phyloP scores from a whole-genome alignment of 2,329 filamentous ascomycete species.

The Epichloe gansuensis region DNA sequence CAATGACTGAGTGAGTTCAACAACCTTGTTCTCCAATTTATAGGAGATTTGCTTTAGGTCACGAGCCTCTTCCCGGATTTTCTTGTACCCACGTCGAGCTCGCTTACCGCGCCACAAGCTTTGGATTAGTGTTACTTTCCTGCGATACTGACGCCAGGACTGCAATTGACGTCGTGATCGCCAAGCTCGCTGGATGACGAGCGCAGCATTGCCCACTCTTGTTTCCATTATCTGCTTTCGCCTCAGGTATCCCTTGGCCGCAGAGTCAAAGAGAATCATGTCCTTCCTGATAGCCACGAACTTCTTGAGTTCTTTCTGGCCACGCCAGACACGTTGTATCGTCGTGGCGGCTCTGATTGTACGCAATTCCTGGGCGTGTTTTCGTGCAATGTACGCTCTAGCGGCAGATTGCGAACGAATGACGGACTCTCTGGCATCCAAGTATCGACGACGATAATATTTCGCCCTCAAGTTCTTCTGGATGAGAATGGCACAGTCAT shows the following conservation, averaged over 20 bases:
- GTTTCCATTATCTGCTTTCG: conserved; percentile 90
- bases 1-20: conserved; percentile 88
- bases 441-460: conserved; percentile 84
- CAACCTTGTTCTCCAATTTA: conserved; percentile 98
- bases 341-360: conserved; percentile 79
- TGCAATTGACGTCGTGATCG: conserved; percentile 65
- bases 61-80: conserved; percentile 81
- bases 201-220: conserved; percentile 79
- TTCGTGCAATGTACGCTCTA: conserved; percentile 66
- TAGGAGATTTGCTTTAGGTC: conserved; percentile 99
- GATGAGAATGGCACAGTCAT: conserved; percentile 91
- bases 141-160: conserved; percentile 77
- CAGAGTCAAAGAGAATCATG: conserved; percentile 76
- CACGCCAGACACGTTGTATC: conserved; percentile 91
- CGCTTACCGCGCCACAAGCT: conserved; percentile 79
- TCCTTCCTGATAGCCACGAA: conserved; percentile 71
- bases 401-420: conserved; percentile 66
- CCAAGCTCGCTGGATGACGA: conserved; percentile 85
- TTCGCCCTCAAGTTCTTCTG: conserved; percentile 96
- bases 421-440: conserved; percentile 74
- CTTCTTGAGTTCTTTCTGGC: conserved; percentile 73
- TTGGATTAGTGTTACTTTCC: conserved; percentile 80
- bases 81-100: conserved; percentile 79
- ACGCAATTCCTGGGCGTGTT: conserved; percentile 65
- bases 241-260: conserved; percentile 82